Conservation (phyloP, 208 protist species). For the Histomonas meleagridis region DNA sequence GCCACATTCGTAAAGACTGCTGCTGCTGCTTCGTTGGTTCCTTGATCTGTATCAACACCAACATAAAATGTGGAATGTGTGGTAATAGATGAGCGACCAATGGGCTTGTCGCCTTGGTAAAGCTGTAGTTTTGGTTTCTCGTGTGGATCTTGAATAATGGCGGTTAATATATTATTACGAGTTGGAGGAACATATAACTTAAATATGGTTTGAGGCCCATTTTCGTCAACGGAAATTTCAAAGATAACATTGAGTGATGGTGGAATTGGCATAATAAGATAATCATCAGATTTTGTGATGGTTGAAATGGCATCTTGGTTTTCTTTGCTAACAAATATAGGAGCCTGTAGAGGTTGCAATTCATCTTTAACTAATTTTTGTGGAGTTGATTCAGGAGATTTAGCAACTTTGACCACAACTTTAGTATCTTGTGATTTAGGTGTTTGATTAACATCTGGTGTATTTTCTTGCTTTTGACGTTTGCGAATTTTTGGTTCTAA, state of each 20-base stretch:
- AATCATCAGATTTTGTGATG: neutral
- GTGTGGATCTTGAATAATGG: no score
- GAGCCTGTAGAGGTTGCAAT: neutral
- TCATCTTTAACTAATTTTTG: neutral
- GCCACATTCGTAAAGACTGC: neutral
- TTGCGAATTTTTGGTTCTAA: neutral
- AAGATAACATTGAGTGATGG: neutral
- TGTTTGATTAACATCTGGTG: neutral
- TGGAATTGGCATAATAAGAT: neutral
- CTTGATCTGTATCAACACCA: neutral
- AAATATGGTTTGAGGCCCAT: neutral
- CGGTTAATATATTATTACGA: no score
- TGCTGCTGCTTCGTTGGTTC: neutral
- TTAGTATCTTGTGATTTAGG: neutral
- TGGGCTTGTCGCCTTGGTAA: no score
- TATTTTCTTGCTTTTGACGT: no score
- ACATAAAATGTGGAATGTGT: neutral
- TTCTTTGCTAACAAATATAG: neutral
- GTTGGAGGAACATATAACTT: no score
- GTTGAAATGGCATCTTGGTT: neutral
- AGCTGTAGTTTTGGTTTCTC: no score
- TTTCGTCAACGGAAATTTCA: neutral
- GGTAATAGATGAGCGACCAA: no score
- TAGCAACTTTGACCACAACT: neutral
- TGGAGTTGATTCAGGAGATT: neutral